Base-by-base conservation (phyloP, 2,329 filamentous ascomycete species). In the Sporothrix brunneoviolacea region DNA sequence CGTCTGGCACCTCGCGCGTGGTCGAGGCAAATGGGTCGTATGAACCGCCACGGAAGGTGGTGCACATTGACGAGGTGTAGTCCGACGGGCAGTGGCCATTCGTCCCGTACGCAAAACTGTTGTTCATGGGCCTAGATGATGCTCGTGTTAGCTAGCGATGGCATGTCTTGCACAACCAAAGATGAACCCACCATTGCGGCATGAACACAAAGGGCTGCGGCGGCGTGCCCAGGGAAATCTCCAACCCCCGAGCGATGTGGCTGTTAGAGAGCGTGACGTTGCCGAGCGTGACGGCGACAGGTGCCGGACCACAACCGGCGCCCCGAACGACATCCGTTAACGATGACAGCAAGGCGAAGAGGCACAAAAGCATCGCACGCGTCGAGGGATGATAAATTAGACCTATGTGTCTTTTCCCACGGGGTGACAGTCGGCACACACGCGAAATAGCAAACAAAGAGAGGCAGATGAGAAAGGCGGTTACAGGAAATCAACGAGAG, bases 51-150 rank as follows among this genome's bases (percentile, higher is more conserved):
- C 56, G 54, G 16, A 55, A 54, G 0, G 56, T 58, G 1, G 51
- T 50, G 21, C 56, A 58, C 27, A 4, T 33, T 18, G 15, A 38
- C n/a, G n/a, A n/a, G n/a, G n/a, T n/a, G n/a, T n/a, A n/a, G n/a
- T n/a, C n/a, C n/a, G n/a, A n/a, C n/a, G n/a, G 45, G 35, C 53
- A 55, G 41, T 48, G 46, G n/a, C 55, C 55, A 6, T 55, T 24
- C 1, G 51, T 53, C 2, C 55, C 55, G 32, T 53, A 57, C 15
- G 55, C 24, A n/a, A 55, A 43, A 7, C 43, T 53, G 37, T 41
- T 58, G 40, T 60, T 59, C n/a, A 57, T 41, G 7, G 57, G 54
- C 48, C 53, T 50, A 5, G 8, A 3, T 10, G 42, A 42, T 48
- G n/a, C 44, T n/a, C n/a, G n/a, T n/a, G n/a, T n/a, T n/a, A n/a